Evolutionary conservation across 306 rosid species (phyloP).

Genomic region (Prunus dulcis): DNA sequence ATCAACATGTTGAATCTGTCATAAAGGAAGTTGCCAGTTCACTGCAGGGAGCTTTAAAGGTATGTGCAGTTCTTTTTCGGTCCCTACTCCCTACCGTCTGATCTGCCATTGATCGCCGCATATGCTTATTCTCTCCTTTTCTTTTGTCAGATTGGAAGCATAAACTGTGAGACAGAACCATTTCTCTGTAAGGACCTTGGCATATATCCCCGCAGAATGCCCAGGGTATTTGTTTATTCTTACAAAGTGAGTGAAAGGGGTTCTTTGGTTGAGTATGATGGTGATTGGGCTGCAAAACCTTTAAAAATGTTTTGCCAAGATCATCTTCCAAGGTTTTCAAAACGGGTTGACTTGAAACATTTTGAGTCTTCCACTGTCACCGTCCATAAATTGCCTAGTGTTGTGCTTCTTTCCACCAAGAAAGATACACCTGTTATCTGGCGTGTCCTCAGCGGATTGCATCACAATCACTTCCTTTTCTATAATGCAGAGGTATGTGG

Average conservation of each 20-base stretch:
- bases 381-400: conserved; percentile 45
- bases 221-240: conserved; percentile 73
- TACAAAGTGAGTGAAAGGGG: conserved; percentile 61
- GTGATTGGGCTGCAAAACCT: conserved; percentile 54
- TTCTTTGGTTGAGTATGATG: conserved; percentile 64
- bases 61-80: conserved; percentile 10
- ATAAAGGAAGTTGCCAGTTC: conserved; percentile 59
- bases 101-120: not conserved
- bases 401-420: conserved; percentile 78
- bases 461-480: conserved; percentile 53
- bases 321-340: conserved; percentile 76
- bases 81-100: not conserved
- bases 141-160: conserved; percentile 66
- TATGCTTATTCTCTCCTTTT: conserved; percentile 24
- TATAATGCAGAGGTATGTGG: conserved; percentile 66
- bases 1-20: conserved; percentile 53
- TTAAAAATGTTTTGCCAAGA: conserved; percentile 70
- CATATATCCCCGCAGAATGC: conserved; percentile 51
- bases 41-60: conserved; percentile 80
- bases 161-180: conserved; percentile 72
- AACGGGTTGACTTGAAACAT: conserved; percentile 44
- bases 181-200: conserved; percentile 72
- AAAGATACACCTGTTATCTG: conserved; percentile 88
- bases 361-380: conserved; percentile 39
- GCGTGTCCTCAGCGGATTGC: conserved; percentile 91